Base-by-base conservation (phyloP, 345 rosid species). In the Cardamine resedifolia region DNA sequence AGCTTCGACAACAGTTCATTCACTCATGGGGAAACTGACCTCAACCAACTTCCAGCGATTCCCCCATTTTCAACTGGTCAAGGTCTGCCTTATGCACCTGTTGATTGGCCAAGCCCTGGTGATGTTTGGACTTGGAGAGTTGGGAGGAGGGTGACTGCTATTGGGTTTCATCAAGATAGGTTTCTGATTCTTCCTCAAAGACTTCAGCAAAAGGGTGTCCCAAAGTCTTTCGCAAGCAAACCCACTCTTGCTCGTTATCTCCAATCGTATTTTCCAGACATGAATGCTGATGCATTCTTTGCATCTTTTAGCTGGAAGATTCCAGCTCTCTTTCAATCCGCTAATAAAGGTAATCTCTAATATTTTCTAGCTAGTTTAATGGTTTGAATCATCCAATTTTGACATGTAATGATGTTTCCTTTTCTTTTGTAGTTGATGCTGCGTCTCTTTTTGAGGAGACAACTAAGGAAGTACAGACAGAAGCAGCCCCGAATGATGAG, bases 251-350 rank as follows among this genome's bases (percentile, higher is more conserved):
- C 72, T 71, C 84, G 81, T 23, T 94, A 76, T 73, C 19, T 94
- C 18, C 74, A 50, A 21, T 20, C 83, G 2, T 48, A 57, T 58
- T 85, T 84, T 74, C 96, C 96, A 0, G 24, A n/a, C 63, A 85
- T 85, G 64, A 88, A 91, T 62, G 41, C 85, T 26, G 34, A 81
- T 36, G 86, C 84, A 0, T 91, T 91, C 81, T 89, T 91, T 75
- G 75, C 85, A 1, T 88, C 95, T 10, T 94, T 94, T 84, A 76
- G 73, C 80, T 94, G 98, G 98, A 94, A 75, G 76, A 55, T 94
- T 49, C 97, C 97, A 7, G 80, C 92, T 52, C 71, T 77, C 67
- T 63, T 79, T 71, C 71, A 64, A 10, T 24, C 60, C 28, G 74
- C 76, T 16, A 66, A 57, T 51, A 79, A 78, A 75, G 92, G 92